Conservation (phyloP, 2,329 filamentous ascomycete species). For the Cladosporium oxysporum region DNA sequence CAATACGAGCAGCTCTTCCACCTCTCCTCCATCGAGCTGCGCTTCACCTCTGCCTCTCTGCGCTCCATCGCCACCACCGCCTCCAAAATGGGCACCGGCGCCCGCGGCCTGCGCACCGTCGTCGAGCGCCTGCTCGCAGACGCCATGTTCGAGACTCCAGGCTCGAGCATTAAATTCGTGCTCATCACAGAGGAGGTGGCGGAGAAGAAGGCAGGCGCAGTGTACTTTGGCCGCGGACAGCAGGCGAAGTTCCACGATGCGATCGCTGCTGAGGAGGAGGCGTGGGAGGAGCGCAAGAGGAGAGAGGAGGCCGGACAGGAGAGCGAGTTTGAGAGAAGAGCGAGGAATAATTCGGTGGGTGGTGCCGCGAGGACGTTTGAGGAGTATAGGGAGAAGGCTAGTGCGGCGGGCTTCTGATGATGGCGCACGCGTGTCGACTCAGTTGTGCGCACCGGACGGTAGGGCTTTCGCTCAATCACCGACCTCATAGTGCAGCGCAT, state of each 20-base stretch:
- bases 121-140: slow-evolving; percentile 50
- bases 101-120: slow-evolving; percentile 50
- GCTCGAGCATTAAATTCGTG: slow-evolving; percentile 47
- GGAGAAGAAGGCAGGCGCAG: slow-evolving; percentile 42
- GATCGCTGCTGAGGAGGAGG: slow-evolving; percentile 48
- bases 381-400: slow-evolving; percentile 48
- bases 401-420: slow-evolving; percentile 37
- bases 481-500: background rate
- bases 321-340: slow-evolving; percentile 30
- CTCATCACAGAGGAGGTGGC: slow-evolving; percentile 50
- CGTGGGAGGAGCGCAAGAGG: slow-evolving; percentile 45
- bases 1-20: slow-evolving; percentile 90
- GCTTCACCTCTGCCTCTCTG: slow-evolving; percentile 81
- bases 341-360: slow-evolving; percentile 33
- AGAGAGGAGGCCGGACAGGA: slow-evolving; percentile 33
- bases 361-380: slow-evolving; percentile 44
- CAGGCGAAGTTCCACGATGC: slow-evolving; percentile 41
- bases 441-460: background rate
- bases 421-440: background rate
- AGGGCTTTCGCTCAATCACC: background rate
- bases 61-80: slow-evolving; percentile 75
- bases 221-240: slow-evolving; percentile 49
- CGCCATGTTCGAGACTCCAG: slow-evolving; percentile 52
- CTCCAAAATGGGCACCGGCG: slow-evolving; percentile 70
- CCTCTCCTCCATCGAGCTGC: slow-evolving; percentile 73